These are phyloP conservation scores for Fraxinus angustifolia DNA, from an alignment of 305 asterid species.

Conservation along the genomic window DNA sequence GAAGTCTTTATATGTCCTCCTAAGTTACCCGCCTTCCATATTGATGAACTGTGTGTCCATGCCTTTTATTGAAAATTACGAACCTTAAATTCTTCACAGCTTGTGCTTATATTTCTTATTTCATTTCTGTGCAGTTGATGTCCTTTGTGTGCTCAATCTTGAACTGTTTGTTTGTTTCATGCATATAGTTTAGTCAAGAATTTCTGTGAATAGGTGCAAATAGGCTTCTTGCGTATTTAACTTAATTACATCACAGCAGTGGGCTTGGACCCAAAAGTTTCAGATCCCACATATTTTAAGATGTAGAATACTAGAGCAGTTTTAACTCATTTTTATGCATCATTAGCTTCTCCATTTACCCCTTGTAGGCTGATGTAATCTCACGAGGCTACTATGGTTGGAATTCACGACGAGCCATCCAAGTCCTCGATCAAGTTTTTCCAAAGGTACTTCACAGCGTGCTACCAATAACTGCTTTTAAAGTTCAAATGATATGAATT, in stretches of 20 bases:
- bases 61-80: background rate
- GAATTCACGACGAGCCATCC: constrained; percentile 87
- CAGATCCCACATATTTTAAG: constrained; percentile 3
- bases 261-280: background rate
- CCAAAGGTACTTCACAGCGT: constrained; percentile 56
- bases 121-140: background rate
- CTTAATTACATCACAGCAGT: background rate
- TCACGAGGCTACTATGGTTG: constrained; percentile 87
- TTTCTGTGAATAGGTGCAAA: background rate
- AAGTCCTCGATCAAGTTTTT: constrained; percentile 75
- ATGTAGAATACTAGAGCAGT: background rate
- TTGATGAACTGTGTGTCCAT: background rate
- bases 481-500: background rate
- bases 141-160: background rate
- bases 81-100: background rate
- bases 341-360: constrained; percentile 8
- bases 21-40: background rate
- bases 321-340: background rate
- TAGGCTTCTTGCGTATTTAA: background rate
- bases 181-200: background rate
- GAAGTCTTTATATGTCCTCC: background rate
- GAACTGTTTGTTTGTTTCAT: background rate
- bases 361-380: constrained; percentile 68
- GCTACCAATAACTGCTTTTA: background rate
- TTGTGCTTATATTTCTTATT: background rate